Evolutionary conservation across 768 basidiomycete species (phyloP), one percentile per base, ranked within the genome.

Genomic region (Hericium erinaceus): DNA sequence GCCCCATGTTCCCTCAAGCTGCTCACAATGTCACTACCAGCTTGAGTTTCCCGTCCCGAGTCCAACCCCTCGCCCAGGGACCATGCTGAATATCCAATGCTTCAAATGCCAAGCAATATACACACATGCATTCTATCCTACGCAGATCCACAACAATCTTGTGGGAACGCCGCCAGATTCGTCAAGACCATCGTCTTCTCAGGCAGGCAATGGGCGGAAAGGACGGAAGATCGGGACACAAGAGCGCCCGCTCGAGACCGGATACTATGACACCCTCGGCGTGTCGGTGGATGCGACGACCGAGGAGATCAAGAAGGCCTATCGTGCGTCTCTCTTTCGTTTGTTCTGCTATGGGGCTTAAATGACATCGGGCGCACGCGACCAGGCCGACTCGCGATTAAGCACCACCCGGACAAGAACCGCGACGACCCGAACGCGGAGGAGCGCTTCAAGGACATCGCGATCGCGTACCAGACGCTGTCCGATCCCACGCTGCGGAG

Each of bases 361-460:
- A 48, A 48, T 9, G 48, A 51, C 18, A 6, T 33, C 33, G 33
- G 33, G 33, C 9, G 33, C 33, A 33, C 41, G 51, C 28, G 24
- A 38, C 38, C 58, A 90, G 87, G 89, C 48, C 81, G 87, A 6
- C 77, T 92, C 53, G 92, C 92, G 2, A 93, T 95, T 72, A 92
- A 92, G 70, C 84, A 87, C 65, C 92, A 93, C 68, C 92, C 92
- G 0, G 92, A 94, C 79, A 94, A 94, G 77, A 93, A 95, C 67
- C 90, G 83, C 0, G 83, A 88, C 65, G 92, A 94, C 69, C 92
- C 90, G 0, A 70, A 77, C 24, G 91, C 93, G 0, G 91, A 89
- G 65, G 91, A 91, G 59, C 80, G 83, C n/a, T 93, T 93, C 77
- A 92, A 92, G 66, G 80, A 87, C 61, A 92, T 95, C 60, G 90